Evolutionary conservation across 371 early-diverging fungal species (phyloP).

Genomic region (Sporodiniella umbellata): DNA sequence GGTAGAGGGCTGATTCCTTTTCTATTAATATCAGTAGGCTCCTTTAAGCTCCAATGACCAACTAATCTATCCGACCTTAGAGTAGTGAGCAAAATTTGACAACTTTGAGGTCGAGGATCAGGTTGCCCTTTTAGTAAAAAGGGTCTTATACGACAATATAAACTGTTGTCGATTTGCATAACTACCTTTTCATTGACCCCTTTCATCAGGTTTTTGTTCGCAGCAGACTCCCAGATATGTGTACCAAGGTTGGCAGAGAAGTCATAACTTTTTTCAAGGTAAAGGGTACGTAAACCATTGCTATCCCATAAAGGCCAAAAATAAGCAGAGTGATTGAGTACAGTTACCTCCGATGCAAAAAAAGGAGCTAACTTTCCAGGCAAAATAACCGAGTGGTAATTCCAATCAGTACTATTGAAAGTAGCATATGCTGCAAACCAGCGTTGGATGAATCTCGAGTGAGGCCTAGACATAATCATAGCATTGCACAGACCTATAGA

Average conservation of each 20-base stretch:
- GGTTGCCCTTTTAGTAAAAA: constrained; percentile 32
- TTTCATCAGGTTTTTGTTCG: constrained; percentile 41
- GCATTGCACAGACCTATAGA: constrained; percentile 52
- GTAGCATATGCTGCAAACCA: constrained; percentile 47
- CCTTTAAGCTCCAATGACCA: constrained; percentile 37
- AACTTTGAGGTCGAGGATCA: constrained; percentile 29
- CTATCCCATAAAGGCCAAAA: constrained; percentile 54
- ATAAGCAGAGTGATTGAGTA: constrained; percentile 37
- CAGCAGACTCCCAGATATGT: constrained; percentile 51
- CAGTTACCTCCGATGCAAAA: constrained; percentile 35
- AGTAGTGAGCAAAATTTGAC: constrained; percentile 25
- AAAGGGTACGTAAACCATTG: constrained; percentile 38
- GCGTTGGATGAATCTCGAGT: constrained; percentile 45
- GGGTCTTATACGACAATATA: constrained; percentile 41
- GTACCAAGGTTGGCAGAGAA: constrained; percentile 38
- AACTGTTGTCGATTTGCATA: constrained; percentile 41
- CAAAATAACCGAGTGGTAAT: constrained; percentile 49
- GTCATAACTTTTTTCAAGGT: constrained; percentile 41
- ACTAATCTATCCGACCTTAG: constrained; percentile 25
- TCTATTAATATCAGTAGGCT: constrained; percentile 1
- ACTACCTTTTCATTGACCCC: constrained; percentile 31
- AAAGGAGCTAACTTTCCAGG: constrained; percentile 46
- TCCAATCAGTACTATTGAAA: constrained; percentile 43
- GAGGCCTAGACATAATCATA: constrained; percentile 45
- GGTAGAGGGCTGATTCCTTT: constrained; percentile 21